Evolutionary conservation across 2,329 filamentous ascomycete genomes (phyloP).

Genomic region (Cladobotryum protrusum): DNA sequence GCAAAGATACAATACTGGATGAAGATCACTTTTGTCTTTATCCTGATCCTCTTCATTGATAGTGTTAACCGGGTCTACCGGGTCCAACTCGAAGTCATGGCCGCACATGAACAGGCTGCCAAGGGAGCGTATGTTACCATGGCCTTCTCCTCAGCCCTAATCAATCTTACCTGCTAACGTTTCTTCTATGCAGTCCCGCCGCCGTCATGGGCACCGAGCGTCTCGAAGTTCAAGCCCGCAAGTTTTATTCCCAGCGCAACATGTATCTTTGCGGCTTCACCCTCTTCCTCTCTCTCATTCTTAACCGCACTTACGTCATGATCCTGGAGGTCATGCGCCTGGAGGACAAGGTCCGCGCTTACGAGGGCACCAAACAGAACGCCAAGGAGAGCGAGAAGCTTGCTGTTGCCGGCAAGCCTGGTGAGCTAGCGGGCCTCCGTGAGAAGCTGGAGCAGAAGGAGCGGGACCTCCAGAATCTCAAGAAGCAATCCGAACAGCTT

Average conservation of each 20-base stretch:
- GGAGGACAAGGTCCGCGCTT: conserved; percentile 82
- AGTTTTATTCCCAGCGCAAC: conserved; percentile 99
- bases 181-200: conserved; percentile 33
- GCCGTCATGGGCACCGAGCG: conserved; percentile 85
- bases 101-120: conserved; percentile 54
- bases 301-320: conserved; percentile 98
- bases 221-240: conserved; percentile 97
- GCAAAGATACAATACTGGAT: conserved; percentile 95
- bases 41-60: conserved; percentile 95
- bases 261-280: conserved; percentile 99
- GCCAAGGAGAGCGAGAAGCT: conserved; percentile 67
- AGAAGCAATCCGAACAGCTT: conserved; percentile 85
- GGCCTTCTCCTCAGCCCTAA: not conserved
- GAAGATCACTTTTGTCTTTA: conserved; percentile 99
- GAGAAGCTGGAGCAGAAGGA: conserved; percentile 74
- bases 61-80: conserved; percentile 94
- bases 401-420: conserved; percentile 64
- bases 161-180: conserved; percentile 15
- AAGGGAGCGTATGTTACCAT: conserved; percentile 42
- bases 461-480: conserved; percentile 74
- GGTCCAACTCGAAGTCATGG: conserved; percentile 80
- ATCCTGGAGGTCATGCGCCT: conserved; percentile 86
- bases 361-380: conserved; percentile 54
- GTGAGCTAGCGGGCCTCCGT: conserved; percentile 65
- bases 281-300: conserved; percentile 95